Conservation (phyloP, 306 rosid genomes). For the Cucurbita moschata region DNA sequence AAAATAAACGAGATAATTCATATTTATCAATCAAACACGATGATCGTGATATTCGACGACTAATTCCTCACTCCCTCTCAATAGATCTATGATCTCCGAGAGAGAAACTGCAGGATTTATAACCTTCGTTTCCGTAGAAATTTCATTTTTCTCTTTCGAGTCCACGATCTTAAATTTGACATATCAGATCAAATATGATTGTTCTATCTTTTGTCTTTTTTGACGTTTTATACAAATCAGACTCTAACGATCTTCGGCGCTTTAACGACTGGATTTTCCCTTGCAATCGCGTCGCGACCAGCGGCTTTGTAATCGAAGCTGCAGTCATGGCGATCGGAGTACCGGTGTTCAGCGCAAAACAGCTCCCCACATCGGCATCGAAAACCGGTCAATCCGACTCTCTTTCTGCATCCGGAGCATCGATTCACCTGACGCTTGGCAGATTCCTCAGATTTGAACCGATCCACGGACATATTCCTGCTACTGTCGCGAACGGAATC, state of each 20-base stretch:
- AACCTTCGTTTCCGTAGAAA: constrained; percentile 9
- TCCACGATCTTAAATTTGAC: constrained; percentile 1
- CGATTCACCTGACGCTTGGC: constrained; percentile 56
- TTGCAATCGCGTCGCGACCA: constrained; percentile 79
- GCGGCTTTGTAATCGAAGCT: constrained; percentile 77
- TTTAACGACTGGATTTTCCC: constrained; percentile 81
- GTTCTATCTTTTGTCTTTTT: constrained; percentile 1
- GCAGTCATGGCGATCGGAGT: constrained; percentile 93
- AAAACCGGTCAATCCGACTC: constrained; percentile 83
- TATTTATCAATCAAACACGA: constrained; percentile 38
- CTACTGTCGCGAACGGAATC: constrained; percentile 23
- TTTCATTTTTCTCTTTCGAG: constrained; percentile 7
- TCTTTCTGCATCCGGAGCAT: constrained; percentile 67
- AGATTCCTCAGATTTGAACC: constrained; percentile 17
- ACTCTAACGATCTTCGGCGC: constrained; percentile 82
- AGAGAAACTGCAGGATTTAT: constrained; percentile 20
- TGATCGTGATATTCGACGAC: constrained; percentile 20
- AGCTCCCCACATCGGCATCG: constrained; percentile 93
- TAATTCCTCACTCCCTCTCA: constrained; percentile 14
- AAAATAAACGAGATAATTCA: constrained; percentile 20
- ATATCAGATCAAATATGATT: constrained; percentile 1
- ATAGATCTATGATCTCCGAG: constrained; percentile 15
- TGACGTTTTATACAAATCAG: constrained; percentile 24
- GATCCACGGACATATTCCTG: constrained; percentile 5
- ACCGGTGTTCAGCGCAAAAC: constrained; percentile 75